Evolutionary conservation across 192 early-diverging fungal species (phyloP).

Genomic region (Gryganskiella cystojenkinii): DNA sequence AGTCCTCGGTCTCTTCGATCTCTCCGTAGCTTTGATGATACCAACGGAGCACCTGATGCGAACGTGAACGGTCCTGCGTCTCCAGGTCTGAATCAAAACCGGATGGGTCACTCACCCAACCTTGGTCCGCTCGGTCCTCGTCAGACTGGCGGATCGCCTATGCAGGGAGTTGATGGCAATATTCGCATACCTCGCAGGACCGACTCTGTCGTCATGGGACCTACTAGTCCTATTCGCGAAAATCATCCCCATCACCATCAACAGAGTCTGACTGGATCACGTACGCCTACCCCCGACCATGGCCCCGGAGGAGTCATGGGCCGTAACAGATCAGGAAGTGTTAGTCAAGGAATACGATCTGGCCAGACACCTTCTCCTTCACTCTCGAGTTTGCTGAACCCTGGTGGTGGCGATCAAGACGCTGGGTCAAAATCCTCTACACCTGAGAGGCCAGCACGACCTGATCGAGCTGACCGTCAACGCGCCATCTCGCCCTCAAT

Average conservation of each 20-base stretch:
- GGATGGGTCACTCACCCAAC: neutral
- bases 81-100: conserved; percentile 5
- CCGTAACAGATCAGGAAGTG: conserved; percentile 30
- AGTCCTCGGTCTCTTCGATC: conserved; percentile 31
- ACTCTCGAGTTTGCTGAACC: too few species aligned
- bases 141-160: neutral
- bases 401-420: conserved; percentile 2
- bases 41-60: neutral
- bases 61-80: conserved; percentile 1
- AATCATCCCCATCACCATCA: conserved; percentile 19
- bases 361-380: conserved; percentile 31
- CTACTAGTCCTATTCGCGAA: conserved; percentile 16
- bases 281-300: neutral
- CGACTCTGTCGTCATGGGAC: conserved; percentile 22
- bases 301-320: conserved; percentile 5
- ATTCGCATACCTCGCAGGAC: conserved; percentile 37
- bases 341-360: conserved; percentile 33
- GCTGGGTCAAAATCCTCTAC: conserved; percentile 20
- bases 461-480: conserved; percentile 30
- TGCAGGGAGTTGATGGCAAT: conserved; percentile 1
- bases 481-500: conserved; percentile 39
- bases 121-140: neutral
- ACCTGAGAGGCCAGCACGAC: conserved; percentile 37
- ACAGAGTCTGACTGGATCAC: conserved; percentile 10
- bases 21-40: conserved; percentile 31